A percentile compares a stretch with the other conserved stretches of the same genome.
phyloP scores from a whole-genome alignment of 2,329 filamentous ascomycete genomes.

The Fusarium anguioides region DNA sequence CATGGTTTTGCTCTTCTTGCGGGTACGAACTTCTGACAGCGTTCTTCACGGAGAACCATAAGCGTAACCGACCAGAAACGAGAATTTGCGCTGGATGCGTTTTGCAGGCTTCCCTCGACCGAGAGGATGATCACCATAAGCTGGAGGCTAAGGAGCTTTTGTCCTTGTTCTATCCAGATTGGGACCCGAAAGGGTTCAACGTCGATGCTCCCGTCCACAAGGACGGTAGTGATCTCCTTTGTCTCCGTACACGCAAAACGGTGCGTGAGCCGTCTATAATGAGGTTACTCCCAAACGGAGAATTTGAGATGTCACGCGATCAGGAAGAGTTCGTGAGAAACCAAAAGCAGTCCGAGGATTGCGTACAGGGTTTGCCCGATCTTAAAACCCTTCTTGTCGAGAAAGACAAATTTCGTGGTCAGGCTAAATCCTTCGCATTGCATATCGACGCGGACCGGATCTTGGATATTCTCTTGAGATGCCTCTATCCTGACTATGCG shows the following conservation, averaged over 20 bases:
- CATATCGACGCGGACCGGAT: constrained; percentile 38
- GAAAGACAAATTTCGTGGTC: neutral
- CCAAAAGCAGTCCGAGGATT: constrained; percentile 46
- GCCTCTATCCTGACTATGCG: neutral
- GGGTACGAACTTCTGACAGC: constrained; percentile 49
- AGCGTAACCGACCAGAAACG: constrained; percentile 11
- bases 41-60: constrained; percentile 40
- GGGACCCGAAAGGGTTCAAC: constrained; percentile 46
- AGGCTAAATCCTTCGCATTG: constrained; percentile 19
- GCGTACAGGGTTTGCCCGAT: constrained; percentile 45
- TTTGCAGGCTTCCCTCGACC: constrained; percentile 47
- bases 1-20: constrained; percentile 50
- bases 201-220: constrained; percentile 46
- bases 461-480: neutral
- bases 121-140: constrained; percentile 46
- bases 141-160: constrained; percentile 29
- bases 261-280: constrained; percentile 14
- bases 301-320: constrained; percentile 1
- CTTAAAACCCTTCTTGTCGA: constrained; percentile 19
- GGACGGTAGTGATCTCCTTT: constrained; percentile 34
- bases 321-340: constrained; percentile 38
- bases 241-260: constrained; percentile 27
- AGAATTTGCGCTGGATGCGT: constrained; percentile 33
- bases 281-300: constrained; percentile 23
- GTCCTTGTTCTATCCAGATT: constrained; percentile 42